Percentiles rank a stretch among this genome's conserved stretches.
These are phyloP conservation scores for Stagonosporopsis vannaccii DNA, from an alignment of 2,329 filamentous ascomycete species.

Conservation along the genomic window DNA sequence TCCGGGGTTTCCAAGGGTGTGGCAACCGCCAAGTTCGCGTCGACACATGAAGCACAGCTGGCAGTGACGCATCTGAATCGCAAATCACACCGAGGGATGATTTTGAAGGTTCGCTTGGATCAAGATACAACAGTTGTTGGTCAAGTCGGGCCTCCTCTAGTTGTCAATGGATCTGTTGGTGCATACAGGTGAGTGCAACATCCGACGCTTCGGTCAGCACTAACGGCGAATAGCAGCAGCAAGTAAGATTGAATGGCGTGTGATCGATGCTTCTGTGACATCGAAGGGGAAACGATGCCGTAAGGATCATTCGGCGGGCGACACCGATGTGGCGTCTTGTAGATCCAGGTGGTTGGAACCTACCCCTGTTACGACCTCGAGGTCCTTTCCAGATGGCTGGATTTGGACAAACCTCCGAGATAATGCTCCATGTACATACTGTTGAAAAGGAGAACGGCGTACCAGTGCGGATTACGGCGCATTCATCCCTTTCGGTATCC, in stretches of 20 bases:
- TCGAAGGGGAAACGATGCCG: neutral
- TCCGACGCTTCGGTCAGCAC: constrained; percentile 1
- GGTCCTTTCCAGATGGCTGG: constrained; percentile 15
- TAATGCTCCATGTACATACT: constrained; percentile 10
- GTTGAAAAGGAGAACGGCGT: neutral
- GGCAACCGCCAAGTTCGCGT: constrained; percentile 44
- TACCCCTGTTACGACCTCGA: neutral
- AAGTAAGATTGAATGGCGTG: neutral
- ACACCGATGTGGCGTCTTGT: constrained; percentile 8
- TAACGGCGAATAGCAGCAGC: constrained; percentile 10
- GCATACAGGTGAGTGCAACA: constrained; percentile 13
- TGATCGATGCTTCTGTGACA: neutral
- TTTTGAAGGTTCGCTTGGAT: constrained; percentile 44
- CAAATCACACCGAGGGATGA: constrained; percentile 40
- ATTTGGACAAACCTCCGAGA: constrained; percentile 14
- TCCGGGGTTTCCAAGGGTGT: constrained; percentile 40
- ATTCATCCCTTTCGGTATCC: constrained; percentile 2
- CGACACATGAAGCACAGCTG: constrained; percentile 39
- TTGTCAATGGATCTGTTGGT: constrained; percentile 18
- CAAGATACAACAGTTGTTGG: constrained; percentile 45
- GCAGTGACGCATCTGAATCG: constrained; percentile 39
- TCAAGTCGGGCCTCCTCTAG: constrained; percentile 32
- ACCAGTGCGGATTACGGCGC: neutral
- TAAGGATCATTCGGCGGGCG: constrained; percentile 1
- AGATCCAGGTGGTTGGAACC: constrained; percentile 5